Evolutionary conservation across 306 rosid genomes (phyloP), one percentile per base, ranked within the genome.

Genomic region (Urtica urens): DNA sequence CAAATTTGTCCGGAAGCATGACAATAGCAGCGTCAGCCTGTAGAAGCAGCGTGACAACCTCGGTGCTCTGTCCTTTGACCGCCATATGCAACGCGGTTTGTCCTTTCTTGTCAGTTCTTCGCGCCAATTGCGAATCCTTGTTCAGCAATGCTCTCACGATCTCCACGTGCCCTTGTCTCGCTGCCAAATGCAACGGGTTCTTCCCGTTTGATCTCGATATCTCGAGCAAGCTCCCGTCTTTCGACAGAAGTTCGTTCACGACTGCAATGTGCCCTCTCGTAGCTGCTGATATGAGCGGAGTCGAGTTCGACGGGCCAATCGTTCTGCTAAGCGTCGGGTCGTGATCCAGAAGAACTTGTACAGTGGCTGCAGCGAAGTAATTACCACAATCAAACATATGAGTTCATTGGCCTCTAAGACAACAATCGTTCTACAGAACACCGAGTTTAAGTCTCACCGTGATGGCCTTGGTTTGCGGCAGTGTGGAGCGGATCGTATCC

Each of bases 61-160:
- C 96, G 59, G 83, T 72, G 56, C 92, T 85, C 58, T 83, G 86
- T 59, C 99, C 99, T 66, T 92, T 92, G 31, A 92, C 99, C 33
- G 99, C 96, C 99, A 92, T 92, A 56, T 92, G 99, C 93, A 92
- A 70, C 27, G 99, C 99, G 44, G 99, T 92, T 65, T 92, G 99
- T 24, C 99, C 96, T 53, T 92, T 92, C 83, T 82, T 92, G 71
- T 92, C 99, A 38, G 83, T 92, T 70, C 94, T 77, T 41, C 99
- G 74, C 21, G 96, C 99, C 82, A 92, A 63, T 45, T 92, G 96
- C 39, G 86, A 69, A 70, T 92, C 96, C 74, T 75, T 85, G 23
- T 31, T 27, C 10, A 92, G 96, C 53, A 92, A 70, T 8, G 86
- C 81, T 33, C 49, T 63, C 19, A 92, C 94, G 42, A 92, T 76